Base-by-base conservation (phyloP, 208 protist species). In the Novymonas esmeraldas region DNA sequence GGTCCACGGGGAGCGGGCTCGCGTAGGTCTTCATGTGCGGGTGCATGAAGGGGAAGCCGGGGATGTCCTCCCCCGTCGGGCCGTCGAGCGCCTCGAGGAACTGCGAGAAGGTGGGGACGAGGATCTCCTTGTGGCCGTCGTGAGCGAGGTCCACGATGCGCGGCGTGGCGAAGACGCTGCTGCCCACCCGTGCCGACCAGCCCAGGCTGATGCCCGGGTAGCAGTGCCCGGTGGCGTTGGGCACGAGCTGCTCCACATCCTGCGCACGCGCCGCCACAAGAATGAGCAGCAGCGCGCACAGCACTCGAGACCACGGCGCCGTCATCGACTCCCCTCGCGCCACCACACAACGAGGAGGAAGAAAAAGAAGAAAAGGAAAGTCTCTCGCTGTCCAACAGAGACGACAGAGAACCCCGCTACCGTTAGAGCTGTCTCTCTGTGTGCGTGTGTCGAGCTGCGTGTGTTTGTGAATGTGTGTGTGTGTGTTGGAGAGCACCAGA, bases 31-130 rank as follows among this genome's bases (percentile, higher is more conserved):
- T 82, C 49, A 95, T 87, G 6, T 75, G 70, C 0, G 82, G 77
- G 29, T 95, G 84, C 26, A 87, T 76, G 58, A 91, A 97, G 0
- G 92, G 93, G 57, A 94, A 97, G 45, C 93, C 92, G 3, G 70
- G 74, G 13, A 92, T 59, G 67, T 93, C 78, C 64, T 84, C 68
- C 34, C 85, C 74, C 38, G 63, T 82, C 10, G 36, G 48, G 16
- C 85, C 86, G 62, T 82, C 77, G 29, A 89, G 54, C 4, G 78
- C 82, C 69, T 95, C 92, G 41, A 97, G 33, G 38, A 82, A 89
- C 52, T 92, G 79, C 22, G 90, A 81, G 45, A 87, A 92, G 36
- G 91, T 94, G 0, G 89, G 73, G 0, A 93, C 59, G 11, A 97
- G 64, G 20, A 97, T 87, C 50, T 96, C 86, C 68, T 95, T 96